Conservation (phyloP, 2,329 filamentous ascomycete species). For the Akanthomyces dipterigenus region DNA sequence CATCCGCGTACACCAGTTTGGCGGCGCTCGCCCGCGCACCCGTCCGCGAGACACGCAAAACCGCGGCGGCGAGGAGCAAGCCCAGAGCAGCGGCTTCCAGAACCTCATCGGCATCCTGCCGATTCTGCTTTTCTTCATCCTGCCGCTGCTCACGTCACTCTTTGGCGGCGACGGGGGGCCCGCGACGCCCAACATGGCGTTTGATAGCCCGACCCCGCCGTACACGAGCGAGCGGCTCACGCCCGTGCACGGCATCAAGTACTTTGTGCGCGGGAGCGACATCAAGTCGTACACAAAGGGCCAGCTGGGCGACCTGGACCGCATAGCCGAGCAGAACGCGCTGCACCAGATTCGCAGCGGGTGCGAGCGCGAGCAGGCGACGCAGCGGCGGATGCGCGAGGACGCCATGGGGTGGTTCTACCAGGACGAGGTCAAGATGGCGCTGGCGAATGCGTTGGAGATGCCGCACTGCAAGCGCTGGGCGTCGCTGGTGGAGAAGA, state of each 20-base stretch:
- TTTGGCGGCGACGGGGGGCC: constrained; percentile 50
- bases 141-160: constrained; percentile 74
- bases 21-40: constrained; percentile 67
- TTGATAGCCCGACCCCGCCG: constrained; percentile 63
- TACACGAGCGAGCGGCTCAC: constrained; percentile 70
- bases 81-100: constrained; percentile 43
- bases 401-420: constrained; percentile 85
- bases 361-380: constrained; percentile 67
- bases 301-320: constrained; percentile 70
- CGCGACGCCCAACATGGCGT: constrained; percentile 54
- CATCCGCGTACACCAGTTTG: constrained; percentile 92
- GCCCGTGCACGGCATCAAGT: constrained; percentile 64
- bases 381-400: constrained; percentile 61
- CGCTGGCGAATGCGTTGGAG: constrained; percentile 51
- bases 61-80: constrained; percentile 34
- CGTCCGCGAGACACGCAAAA: constrained; percentile 62
- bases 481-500: constrained; percentile 26
- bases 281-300: constrained; percentile 61
- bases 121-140: constrained; percentile 80
- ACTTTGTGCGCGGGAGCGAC: constrained; percentile 77
- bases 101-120: constrained; percentile 73
- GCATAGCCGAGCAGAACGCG: constrained; percentile 67
- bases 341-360: constrained; percentile 59
- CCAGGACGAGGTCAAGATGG: constrained; percentile 72
- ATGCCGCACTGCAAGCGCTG: constrained; percentile 49